These are phyloP conservation scores for Trichophyton equinum DNA, from an alignment of 2,329 filamentous ascomycete genomes.

Conservation along the genomic window DNA sequence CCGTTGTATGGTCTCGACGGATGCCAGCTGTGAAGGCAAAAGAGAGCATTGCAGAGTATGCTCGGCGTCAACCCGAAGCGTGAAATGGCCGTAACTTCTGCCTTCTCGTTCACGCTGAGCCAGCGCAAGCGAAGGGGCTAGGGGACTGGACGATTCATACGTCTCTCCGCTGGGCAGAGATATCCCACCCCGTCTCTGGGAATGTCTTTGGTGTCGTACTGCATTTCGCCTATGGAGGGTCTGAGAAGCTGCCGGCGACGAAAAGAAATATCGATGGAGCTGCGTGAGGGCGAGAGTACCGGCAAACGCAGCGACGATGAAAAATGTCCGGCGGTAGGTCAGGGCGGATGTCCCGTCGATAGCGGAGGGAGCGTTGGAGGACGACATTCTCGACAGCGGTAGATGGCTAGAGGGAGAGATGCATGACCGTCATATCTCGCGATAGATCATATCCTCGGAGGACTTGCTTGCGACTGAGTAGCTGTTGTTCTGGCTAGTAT, in stretches of 20 bases:
- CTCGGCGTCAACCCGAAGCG: conserved; percentile 32
- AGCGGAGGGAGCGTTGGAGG: not conserved
- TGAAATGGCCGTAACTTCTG: conserved; percentile 32
- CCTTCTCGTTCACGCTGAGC: conserved; percentile 30
- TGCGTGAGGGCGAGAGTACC: conserved; percentile 32
- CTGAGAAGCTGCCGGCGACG: conserved; percentile 15
- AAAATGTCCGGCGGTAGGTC: conserved; percentile 25
- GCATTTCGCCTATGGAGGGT: conserved; percentile 30
- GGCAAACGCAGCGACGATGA: conserved; percentile 31
- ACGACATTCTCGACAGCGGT: not conserved
- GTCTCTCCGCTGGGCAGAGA: conserved; percentile 11
- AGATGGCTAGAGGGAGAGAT: not conserved
- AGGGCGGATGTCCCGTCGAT: not conserved
- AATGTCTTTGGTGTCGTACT: conserved; percentile 21
- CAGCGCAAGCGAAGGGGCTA: conserved; percentile 27
- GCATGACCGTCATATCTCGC: not conserved
- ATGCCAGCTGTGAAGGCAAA: conserved; percentile 31
- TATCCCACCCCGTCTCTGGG: conserved; percentile 12
- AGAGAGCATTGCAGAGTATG: conserved; percentile 31
- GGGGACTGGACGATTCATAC: not conserved
- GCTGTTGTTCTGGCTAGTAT: no score
- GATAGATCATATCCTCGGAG: not conserved
- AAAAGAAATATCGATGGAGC: conserved; percentile 24
- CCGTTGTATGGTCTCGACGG: conserved; percentile 31
- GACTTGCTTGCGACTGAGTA: no score